phyloP scores from a whole-genome alignment of 164 flowering plant genomes.

The Stephania japonica region DNA sequence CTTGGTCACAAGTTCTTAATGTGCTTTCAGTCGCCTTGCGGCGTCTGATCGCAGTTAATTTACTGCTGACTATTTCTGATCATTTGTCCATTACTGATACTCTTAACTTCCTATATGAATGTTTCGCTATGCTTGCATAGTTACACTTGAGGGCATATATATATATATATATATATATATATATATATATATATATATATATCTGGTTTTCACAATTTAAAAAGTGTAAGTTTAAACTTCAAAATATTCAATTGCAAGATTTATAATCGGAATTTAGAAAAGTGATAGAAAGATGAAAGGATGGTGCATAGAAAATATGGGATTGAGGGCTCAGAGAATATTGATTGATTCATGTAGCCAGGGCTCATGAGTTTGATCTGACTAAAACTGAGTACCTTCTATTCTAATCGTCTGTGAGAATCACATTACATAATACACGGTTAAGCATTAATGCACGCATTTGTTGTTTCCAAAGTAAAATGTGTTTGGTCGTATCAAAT shows the following conservation, averaged over 20 bases:
- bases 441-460: not conserved
- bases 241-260: not conserved
- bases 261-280: not conserved
- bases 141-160: not conserved
- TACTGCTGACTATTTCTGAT: not conserved
- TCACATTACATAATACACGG: too few species aligned
- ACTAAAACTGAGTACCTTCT: not conserved
- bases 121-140: not conserved
- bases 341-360: too few species aligned
- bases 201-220: too few species aligned
- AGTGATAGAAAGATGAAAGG: not conserved
- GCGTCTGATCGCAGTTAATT: not conserved
- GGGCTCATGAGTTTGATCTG: not conserved
- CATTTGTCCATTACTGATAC: not conserved
- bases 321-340: too few species aligned
- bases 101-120: not conserved
- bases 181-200: too few species aligned
- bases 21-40: not conserved
- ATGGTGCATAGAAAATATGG: not conserved
- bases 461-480: not conserved
- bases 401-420: not conserved
- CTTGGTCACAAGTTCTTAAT: too few species aligned
- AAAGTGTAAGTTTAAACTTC: not conserved
- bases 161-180: too few species aligned
- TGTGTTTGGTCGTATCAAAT: not conserved